phyloP scores from a whole-genome alignment of 768 basidiomycete genomes.

The Pulveroboletus sp. region DNA sequence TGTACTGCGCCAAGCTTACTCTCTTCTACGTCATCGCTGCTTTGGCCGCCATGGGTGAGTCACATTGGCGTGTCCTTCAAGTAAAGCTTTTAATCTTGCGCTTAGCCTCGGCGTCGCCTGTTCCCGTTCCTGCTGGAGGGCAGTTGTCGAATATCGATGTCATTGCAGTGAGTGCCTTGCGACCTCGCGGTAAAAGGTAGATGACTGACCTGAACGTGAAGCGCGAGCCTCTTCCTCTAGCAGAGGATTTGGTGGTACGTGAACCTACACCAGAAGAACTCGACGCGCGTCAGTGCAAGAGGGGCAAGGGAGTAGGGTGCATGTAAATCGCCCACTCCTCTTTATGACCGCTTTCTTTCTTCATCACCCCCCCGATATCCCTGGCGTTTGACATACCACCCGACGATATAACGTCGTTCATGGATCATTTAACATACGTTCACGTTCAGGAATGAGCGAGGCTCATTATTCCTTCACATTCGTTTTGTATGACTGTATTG shows the following conservation, averaged over 20 bases:
- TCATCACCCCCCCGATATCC: neutral
- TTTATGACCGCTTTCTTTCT: neutral
- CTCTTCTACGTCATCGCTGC: conserved; percentile 29
- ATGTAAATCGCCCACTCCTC: neutral
- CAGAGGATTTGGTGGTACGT: no score
- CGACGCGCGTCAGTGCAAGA: conserved; percentile 10
- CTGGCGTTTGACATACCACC: neutral
- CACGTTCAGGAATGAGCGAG: conserved; percentile 3
- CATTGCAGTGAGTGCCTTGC: conserved; percentile 15
- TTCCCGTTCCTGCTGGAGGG: conserved; percentile 19
- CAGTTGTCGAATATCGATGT: conserved; percentile 6
- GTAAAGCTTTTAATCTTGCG: neutral
- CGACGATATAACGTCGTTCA: conserved; percentile 7
- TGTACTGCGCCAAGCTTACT: conserved; percentile 26
- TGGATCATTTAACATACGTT: neutral
- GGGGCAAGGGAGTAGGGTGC: neutral
- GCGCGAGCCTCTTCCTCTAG: conserved; percentile 10
- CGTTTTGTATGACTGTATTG: conserved; percentile 14
- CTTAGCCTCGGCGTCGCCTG: conserved; percentile 28
- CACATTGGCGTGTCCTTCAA: neutral
- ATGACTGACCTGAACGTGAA: conserved; percentile 4
- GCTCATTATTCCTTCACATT: neutral
- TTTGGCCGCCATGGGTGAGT: conserved; percentile 27
- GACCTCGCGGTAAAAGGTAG: no score
- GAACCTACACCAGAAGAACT: conserved; percentile 15